Conservation (phyloP, 164 flowering plant species). For the Stephania cephalantha region DNA sequence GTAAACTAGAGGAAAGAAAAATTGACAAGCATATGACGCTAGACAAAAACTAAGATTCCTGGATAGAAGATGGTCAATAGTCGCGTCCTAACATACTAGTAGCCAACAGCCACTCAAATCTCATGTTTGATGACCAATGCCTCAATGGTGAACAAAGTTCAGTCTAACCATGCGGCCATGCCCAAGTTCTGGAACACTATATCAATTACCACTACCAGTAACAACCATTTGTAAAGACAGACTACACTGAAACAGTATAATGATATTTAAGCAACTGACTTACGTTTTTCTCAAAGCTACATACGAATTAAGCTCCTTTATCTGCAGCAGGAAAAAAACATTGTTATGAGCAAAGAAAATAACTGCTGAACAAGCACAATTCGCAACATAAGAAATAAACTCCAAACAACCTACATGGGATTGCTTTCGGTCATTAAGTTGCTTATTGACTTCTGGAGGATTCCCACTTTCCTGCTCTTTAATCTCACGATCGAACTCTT, state of each 20-base stretch:
- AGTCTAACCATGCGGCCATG: not conserved
- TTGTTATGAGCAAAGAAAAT: not conserved
- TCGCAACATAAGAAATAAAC: not conserved
- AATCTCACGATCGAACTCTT: conserved; percentile 94
- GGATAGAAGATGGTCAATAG: no score
- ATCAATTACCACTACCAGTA: not conserved
- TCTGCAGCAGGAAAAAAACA: conserved; percentile 43
- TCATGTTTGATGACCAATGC: not conserved
- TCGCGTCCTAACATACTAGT: no score
- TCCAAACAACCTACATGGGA: conserved; percentile 53
- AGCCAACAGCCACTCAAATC: not conserved
- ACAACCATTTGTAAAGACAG: not conserved
- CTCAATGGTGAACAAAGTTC: not conserved
- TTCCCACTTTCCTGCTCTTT: conserved; percentile 75
- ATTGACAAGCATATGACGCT: no score
- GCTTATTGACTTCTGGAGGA: conserved; percentile 78
- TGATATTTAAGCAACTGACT: conserved; percentile 24
- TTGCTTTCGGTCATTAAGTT: conserved; percentile 92
- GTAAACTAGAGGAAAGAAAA: no score
- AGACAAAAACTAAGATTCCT: no score
- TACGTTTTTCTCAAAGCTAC: conserved; percentile 94
- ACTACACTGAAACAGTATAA: not conserved
- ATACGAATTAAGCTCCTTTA: conserved; percentile 93
- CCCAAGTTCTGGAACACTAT: not conserved
- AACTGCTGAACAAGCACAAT: not conserved